Evolutionary conservation across 768 basidiomycete species (phyloP).

Genomic region (Tulasnella sp.): DNA sequence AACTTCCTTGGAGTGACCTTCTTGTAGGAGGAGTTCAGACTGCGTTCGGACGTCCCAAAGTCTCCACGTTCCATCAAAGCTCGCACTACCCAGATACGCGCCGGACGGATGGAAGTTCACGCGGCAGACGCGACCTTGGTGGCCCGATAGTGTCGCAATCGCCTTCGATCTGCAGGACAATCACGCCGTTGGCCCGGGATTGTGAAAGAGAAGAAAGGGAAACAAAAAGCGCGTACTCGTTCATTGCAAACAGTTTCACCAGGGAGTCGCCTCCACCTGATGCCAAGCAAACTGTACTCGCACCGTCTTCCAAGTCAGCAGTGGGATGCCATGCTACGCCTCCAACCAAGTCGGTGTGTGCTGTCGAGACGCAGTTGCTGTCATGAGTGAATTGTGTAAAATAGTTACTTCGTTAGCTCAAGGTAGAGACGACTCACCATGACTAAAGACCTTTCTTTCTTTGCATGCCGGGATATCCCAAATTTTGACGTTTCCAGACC

Average conservation of each 20-base stretch:
- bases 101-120: slow-evolving; percentile 97
- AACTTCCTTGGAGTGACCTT: slow-evolving; percentile 95
- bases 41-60: slow-evolving; percentile 84
- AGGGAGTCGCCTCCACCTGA: slow-evolving; percentile 83
- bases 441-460: slow-evolving; percentile 53
- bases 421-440: slow-evolving; percentile 32
- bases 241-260: slow-evolving; percentile 82
- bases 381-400: slow-evolving; percentile 3
- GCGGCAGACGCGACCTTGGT: slow-evolving; percentile 81
- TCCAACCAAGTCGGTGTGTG: slow-evolving; percentile 83
- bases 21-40: slow-evolving; percentile 78
- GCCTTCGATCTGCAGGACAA: slow-evolving; percentile 56
- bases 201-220: neutral
- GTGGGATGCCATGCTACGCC: slow-evolving; percentile 97
- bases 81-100: slow-evolving; percentile 83
- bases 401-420: neutral
- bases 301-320: slow-evolving; percentile 62
- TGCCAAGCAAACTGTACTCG: slow-evolving; percentile 64
- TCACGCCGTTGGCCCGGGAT: neutral
- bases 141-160: slow-evolving; percentile 76
- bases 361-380: slow-evolving; percentile 28
- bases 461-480: slow-evolving; percentile 95
- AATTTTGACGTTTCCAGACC: slow-evolving; percentile 89
- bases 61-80: slow-evolving; percentile 95
- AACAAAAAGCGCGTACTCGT: slow-evolving; percentile 40